A percentile compares a stretch with the other conserved stretches of the same genome.
Conservation (phyloP, 2,329 filamentous ascomycete species). For the Orbilia brochopaga region DNA sequence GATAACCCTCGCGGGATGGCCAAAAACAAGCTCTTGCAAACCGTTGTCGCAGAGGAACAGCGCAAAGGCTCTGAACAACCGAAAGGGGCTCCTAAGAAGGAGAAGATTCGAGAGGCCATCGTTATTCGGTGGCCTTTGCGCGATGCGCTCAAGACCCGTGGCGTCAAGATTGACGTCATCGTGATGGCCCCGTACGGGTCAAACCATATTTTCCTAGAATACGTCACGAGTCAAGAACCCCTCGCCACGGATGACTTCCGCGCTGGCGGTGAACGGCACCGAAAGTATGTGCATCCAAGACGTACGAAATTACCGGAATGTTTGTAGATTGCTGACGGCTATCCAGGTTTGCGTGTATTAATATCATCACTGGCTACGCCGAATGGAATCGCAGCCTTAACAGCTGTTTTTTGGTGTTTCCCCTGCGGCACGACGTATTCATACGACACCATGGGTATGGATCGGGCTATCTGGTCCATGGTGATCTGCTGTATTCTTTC, state of each 20-base stretch:
- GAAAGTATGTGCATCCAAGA: no score
- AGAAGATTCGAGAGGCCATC: slow-evolving; percentile 32
- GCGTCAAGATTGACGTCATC: slow-evolving; percentile 27
- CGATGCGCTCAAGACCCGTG: slow-evolving; percentile 36
- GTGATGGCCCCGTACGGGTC: slow-evolving; percentile 31
- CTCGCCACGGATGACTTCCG: no score
- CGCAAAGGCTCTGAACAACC: slow-evolving; percentile 33
- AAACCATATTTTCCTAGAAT: slow-evolving; percentile 37
- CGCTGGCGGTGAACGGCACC: no score
- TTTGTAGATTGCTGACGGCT: not conserved
- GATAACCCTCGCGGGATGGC: slow-evolving; percentile 33
- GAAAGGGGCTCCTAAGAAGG: slow-evolving; percentile 27
- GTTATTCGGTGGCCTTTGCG: slow-evolving; percentile 38
- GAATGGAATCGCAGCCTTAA: slow-evolving; percentile 43
- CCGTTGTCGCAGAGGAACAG: slow-evolving; percentile 32
- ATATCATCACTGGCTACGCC: slow-evolving; percentile 43
- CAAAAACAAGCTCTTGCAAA: slow-evolving; percentile 39
- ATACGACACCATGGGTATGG: slow-evolving; percentile 32
- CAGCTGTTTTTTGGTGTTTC: slow-evolving; percentile 25
- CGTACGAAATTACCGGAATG: no score
- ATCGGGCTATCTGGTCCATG: slow-evolving; percentile 23
- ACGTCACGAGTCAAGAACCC: slow-evolving; percentile 11
- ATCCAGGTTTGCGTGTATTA: slow-evolving; percentile 37
- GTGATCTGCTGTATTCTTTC: slow-evolving; percentile 26
- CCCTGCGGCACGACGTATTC: slow-evolving; percentile 16